Percentiles rank a stretch among this genome's conserved stretches.
These are phyloP conservation scores for Raffaelea deltoideospora DNA, from an alignment of 2,329 filamentous ascomycete species.

Conservation along the genomic window DNA sequence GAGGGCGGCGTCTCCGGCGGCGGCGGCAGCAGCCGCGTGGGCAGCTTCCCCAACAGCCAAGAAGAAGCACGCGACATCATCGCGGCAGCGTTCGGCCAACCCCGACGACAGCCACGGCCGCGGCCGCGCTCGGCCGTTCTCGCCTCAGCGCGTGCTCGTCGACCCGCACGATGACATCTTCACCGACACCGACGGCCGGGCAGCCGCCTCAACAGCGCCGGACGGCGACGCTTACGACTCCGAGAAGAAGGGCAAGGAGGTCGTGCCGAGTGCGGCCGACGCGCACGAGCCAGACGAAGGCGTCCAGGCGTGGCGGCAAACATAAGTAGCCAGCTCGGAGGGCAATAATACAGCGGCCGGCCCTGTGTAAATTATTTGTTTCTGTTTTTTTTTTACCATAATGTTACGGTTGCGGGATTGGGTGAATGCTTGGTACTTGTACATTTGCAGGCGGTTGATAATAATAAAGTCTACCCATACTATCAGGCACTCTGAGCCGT, in stretches of 20 bases:
- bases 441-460: too few relatives aligned
- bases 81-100: conserved; percentile 41
- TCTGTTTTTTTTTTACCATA: background rate
- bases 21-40: too few relatives aligned
- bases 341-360: background rate
- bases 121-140: conserved; percentile 41
- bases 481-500: too few relatives aligned
- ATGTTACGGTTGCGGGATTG: too few relatives aligned
- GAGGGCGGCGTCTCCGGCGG: too few relatives aligned
- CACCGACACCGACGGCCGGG: background rate
- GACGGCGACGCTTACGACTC: background rate
- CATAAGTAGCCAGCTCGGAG: background rate
- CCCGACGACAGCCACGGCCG: conserved; percentile 27
- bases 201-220: background rate
- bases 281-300: conserved; percentile 3
- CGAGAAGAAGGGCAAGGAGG: too few relatives aligned
- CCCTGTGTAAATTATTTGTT: too few relatives aligned
- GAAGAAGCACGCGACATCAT: too few relatives aligned
- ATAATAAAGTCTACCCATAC: too few relatives aligned
- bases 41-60: too few relatives aligned
- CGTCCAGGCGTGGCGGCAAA: conserved; percentile 6
- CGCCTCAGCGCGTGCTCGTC: conserved; percentile 31
- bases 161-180: conserved; percentile 17
- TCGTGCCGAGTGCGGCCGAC: background rate
- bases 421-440: too few relatives aligned